A percentile compares a stretch with the other conserved stretches of the same genome.
Conservation (phyloP, 495 filamentous ascomycete genomes). For the Penicillium malachiteum region DNA sequence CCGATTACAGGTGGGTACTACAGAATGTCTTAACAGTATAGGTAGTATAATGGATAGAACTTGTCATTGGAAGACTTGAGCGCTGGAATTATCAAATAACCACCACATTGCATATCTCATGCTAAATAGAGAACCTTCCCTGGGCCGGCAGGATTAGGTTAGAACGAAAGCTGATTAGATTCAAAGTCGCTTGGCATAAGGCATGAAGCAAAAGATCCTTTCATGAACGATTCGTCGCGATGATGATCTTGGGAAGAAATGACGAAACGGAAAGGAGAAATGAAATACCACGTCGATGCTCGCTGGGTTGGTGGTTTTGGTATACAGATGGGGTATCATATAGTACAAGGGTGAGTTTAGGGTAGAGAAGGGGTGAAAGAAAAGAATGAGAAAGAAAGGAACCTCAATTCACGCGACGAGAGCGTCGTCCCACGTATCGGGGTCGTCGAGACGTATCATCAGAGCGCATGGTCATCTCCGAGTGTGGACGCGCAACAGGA, state of each 20-base stretch:
- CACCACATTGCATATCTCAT: not conserved
- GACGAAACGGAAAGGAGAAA: not conserved
- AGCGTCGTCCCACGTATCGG: constrained; percentile 40
- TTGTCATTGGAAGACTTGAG: no score
- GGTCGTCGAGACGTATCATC: constrained; percentile 30
- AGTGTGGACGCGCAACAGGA: constrained; percentile 11
- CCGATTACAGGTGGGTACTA: no score
- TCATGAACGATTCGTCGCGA: not conserved
- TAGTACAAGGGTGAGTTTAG: not conserved
- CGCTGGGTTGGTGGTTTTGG: not conserved
- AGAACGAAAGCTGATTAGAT: not conserved
- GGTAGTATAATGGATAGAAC: no score
- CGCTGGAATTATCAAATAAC: no score
- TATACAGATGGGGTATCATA: constrained; percentile 15
- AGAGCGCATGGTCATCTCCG: constrained; percentile 18
- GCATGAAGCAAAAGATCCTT: not conserved
- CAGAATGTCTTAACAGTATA: no score
- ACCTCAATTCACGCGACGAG: constrained; percentile 20
- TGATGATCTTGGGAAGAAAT: not conserved
- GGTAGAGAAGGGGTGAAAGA: not conserved
- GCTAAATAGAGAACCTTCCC: not conserved
- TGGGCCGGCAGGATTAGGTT: constrained; percentile 5
- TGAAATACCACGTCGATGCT: not conserved
- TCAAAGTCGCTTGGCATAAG: not conserved
- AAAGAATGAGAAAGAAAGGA: not conserved